Evolutionary conservation across 257 asterid species (phyloP).

Genomic region (Ophiorrhiza pumila): DNA sequence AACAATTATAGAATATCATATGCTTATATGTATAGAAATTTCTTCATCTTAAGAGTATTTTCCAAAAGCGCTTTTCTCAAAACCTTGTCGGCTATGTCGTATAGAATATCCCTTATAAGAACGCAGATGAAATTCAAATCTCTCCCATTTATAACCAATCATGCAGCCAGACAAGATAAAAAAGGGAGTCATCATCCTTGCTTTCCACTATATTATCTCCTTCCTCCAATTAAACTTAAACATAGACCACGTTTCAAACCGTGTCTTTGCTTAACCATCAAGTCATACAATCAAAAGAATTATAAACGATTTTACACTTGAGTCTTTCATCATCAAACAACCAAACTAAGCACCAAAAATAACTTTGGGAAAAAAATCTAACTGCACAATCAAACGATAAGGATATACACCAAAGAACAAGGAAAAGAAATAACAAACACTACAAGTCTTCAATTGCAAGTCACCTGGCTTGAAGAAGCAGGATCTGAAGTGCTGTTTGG

Average conservation of each 20-base stretch:
- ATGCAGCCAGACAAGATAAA: neutral
- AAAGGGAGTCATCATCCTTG: neutral
- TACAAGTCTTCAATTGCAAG: slow-evolving; percentile 4
- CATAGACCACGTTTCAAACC: neutral
- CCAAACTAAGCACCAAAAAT: no score
- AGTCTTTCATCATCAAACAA: no score
- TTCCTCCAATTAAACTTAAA: neutral
- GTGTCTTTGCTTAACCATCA: neutral
- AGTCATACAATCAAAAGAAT: neutral
- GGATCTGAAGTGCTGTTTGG: slow-evolving; percentile 31
- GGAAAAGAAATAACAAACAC: neutral
- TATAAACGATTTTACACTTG: neutral
- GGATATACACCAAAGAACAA: neutral
- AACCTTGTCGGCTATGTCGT: neutral
- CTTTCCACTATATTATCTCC: neutral
- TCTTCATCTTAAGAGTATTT: neutral
- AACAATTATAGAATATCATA: neutral
- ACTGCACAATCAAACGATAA: neutral
- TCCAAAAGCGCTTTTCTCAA: neutral
- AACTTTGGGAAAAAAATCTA: neutral
- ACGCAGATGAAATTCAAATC: neutral
- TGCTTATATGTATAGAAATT: neutral
- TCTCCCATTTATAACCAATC: neutral
- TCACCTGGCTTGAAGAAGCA: slow-evolving; percentile 56
- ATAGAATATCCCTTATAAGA: no score